Conservation (phyloP, 371 early-diverging fungal genomes). For the Mucor irregularis region DNA sequence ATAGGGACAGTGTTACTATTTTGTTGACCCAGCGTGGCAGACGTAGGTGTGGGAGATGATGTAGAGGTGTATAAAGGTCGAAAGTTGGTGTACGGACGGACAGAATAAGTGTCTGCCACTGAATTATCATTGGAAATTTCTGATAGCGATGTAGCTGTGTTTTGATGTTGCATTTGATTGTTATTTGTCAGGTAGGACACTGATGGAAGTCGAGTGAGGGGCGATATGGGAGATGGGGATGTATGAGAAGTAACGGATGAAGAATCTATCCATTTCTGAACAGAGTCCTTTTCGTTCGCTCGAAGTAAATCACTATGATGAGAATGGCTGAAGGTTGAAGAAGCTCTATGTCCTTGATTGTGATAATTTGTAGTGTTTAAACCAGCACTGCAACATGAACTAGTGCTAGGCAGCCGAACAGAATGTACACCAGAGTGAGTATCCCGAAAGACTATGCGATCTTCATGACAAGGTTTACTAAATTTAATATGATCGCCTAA, state of each 20-base stretch:
- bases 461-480: conserved; percentile 39
- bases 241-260: conserved; percentile 12
- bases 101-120: conserved; percentile 27
- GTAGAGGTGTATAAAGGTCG: conserved; percentile 23
- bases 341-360: neutral
- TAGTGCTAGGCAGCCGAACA: conserved; percentile 30
- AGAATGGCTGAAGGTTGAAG: neutral
- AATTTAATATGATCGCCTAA: conserved; percentile 44
- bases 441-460: conserved; percentile 36
- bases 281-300: conserved; percentile 8
- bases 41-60: neutral
- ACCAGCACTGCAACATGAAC: conserved; percentile 22
- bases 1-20: too few species aligned
- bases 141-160: neutral
- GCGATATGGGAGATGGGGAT: conserved; percentile 9
- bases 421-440: conserved; percentile 19
- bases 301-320: neutral
- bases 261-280: conserved; percentile 28
- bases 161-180: neutral
- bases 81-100: conserved; percentile 33
- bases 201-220: conserved; percentile 24
- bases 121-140: conserved; percentile 9
- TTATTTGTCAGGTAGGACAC: conserved; percentile 30
- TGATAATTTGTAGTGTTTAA: neutral
- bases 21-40: neutral